phyloP scores from a whole-genome alignment of 2,329 filamentous ascomycete genomes.

The Fusarium sp. region DNA sequence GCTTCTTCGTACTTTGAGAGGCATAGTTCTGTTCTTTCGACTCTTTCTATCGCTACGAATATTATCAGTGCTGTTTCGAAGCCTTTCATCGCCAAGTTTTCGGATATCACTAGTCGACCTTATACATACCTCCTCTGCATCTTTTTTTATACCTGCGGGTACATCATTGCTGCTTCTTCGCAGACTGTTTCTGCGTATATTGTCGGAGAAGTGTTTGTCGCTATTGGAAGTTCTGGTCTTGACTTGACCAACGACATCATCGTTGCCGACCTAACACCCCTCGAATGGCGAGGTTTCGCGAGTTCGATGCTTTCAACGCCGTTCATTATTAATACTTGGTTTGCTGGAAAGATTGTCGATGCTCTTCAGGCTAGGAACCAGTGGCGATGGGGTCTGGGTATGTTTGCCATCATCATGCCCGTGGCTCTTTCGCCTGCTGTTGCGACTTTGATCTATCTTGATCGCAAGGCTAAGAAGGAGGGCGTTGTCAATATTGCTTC shows the following conservation, averaged over 20 bases:
- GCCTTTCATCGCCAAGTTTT: constrained; percentile 67
- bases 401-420: constrained; percentile 67
- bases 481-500: constrained; percentile 54
- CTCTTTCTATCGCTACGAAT: constrained; percentile 44
- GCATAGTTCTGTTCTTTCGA: constrained; percentile 43
- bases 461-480: constrained; percentile 62
- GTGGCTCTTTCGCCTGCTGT: constrained; percentile 63
- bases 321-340: constrained; percentile 50
- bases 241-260: constrained; percentile 69
- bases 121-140: constrained; percentile 66
- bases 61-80: constrained; percentile 63
- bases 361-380: constrained; percentile 46
- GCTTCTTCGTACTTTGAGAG: constrained; percentile 42
- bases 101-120: constrained; percentile 68
- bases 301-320: constrained; percentile 42
- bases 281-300: constrained; percentile 52
- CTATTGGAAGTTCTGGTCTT: constrained; percentile 65
- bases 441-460: constrained; percentile 61
- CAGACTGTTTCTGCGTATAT: constrained; percentile 60
- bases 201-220: constrained; percentile 65
- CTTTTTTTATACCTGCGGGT: constrained; percentile 62
- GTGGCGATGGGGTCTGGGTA: constrained; percentile 61
- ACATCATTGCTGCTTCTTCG: constrained; percentile 64
- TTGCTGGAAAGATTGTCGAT: constrained; percentile 53
- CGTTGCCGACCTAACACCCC: constrained; percentile 66